These are phyloP conservation scores for Effrenium voratum DNA, from an alignment of 73 alveolate species.

Conservation along the genomic window DNA sequence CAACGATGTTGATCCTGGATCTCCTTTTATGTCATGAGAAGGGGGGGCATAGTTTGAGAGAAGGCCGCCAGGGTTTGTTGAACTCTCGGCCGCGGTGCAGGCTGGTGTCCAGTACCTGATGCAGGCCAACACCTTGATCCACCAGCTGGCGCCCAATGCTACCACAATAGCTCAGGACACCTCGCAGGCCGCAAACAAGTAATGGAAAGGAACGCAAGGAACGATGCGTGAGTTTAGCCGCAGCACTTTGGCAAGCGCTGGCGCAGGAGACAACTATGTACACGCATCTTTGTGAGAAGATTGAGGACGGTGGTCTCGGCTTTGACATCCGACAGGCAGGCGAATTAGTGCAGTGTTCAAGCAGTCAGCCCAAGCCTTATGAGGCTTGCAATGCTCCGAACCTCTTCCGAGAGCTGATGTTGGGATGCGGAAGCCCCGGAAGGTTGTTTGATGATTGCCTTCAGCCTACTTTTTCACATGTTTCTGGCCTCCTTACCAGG, in stretches of 20 bases:
- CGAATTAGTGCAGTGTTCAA: not conserved
- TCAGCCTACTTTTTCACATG: too few species aligned
- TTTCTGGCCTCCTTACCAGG: not conserved
- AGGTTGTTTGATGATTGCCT: not conserved
- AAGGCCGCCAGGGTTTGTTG: too few species aligned
- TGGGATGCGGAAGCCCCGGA: not conserved
- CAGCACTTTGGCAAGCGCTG: not conserved
- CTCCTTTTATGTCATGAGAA: too few species aligned
- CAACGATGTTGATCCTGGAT: too few species aligned
- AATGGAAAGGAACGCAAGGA: too few species aligned
- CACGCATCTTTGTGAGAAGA: conserved; percentile 98
- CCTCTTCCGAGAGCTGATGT: conserved; percentile 54
- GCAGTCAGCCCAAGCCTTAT: not conserved
- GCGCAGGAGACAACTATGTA: conserved; percentile 97
- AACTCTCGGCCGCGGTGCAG: too few species aligned
- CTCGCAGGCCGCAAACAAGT: too few species aligned
- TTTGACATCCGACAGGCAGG: conserved; percentile 98
- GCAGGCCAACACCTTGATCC: conserved; percentile 99
- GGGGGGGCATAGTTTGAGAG: too few species aligned
- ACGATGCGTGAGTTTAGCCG: too few species aligned
- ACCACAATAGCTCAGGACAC: conserved; percentile 97
- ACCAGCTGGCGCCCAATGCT: conserved; percentile 97
- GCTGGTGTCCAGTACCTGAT: conserved; percentile 97
- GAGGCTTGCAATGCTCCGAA: conserved; percentile 60
- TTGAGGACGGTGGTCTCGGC: conserved; percentile 99